phyloP scores from a whole-genome alignment of 2,329 filamentous ascomycete species.

The Penicillium sumatraense region DNA sequence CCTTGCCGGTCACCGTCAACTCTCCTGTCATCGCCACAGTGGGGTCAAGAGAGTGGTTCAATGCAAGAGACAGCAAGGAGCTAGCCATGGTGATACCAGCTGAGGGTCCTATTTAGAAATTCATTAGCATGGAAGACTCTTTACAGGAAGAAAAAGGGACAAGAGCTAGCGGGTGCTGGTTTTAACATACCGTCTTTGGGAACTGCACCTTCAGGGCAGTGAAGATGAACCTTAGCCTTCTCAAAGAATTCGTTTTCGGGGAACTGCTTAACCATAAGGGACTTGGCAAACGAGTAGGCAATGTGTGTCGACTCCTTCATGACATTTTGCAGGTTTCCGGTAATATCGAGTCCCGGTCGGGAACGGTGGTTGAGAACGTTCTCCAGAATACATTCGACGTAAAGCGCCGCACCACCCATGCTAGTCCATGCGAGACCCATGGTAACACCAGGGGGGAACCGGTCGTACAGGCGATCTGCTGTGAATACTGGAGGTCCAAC shows the following conservation, averaged over 20 bases:
- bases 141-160: neutral
- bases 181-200: conserved; percentile 78
- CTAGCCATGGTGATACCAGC: conserved; percentile 99
- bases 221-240: conserved; percentile 90
- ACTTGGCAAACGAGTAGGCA: conserved; percentile 94
- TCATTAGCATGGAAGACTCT: neutral
- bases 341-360: conserved; percentile 81
- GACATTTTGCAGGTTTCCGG: conserved; percentile 90
- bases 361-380: conserved; percentile 75
- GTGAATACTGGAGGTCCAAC: conserved; percentile 96
- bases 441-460: conserved; percentile 88
- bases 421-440: conserved; percentile 99
- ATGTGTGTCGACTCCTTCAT: conserved; percentile 98
- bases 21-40: conserved; percentile 98
- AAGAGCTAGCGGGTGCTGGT: too few species aligned
- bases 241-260: conserved; percentile 95
- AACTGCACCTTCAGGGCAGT: conserved; percentile 95
- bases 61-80: conserved; percentile 80
- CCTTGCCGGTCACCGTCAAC: conserved; percentile 94
- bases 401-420: conserved; percentile 93
- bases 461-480: conserved; percentile 91
- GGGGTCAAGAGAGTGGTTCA: conserved; percentile 77
- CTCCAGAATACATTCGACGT: conserved; percentile 95
- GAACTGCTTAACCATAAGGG: conserved; percentile 81
- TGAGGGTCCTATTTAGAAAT: conserved; percentile 63